phyloP scores from a whole-genome alignment of 176 grass and related monocot species.

The Eragrostis nindensis region DNA sequence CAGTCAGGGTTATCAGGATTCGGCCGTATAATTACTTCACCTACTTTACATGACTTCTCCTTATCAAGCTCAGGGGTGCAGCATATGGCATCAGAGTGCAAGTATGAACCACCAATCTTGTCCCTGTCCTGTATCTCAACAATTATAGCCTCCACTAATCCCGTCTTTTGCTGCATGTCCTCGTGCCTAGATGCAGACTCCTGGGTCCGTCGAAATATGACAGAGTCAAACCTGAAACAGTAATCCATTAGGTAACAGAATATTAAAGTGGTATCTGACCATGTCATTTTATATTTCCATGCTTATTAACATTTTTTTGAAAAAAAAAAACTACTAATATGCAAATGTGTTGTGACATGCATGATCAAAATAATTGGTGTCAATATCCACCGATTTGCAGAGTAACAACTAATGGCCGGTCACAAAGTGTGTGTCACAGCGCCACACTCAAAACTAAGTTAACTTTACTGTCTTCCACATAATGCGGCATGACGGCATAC shows the following conservation, averaged over 20 bases:
- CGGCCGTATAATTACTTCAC: slow-evolving; percentile 92
- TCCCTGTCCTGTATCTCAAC: slow-evolving; percentile 95
- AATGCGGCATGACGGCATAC: not conserved
- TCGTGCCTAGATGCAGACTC: slow-evolving; percentile 67
- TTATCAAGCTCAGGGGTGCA: slow-evolving; percentile 79
- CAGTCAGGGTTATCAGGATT: slow-evolving; percentile 82
- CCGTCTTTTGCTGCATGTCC: slow-evolving; percentile 94
- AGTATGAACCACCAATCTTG: slow-evolving; percentile 89
- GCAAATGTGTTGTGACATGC: slow-evolving; percentile 25
- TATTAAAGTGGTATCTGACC: not conserved
- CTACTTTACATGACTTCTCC: slow-evolving; percentile 71
- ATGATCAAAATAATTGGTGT: slow-evolving; percentile 14
- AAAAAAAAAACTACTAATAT: not conserved
- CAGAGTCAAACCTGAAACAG: slow-evolving; percentile 84
- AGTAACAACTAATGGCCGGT: not conserved
- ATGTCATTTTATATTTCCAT: not conserved
- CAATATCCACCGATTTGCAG: slow-evolving; percentile 10
- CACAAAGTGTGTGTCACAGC: not conserved
- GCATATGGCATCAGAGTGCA: slow-evolving; percentile 91
- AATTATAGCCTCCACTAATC: slow-evolving; percentile 93
- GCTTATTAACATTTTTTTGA: no score
- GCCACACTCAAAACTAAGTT: not conserved
- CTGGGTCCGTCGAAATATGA: slow-evolving; percentile 73
- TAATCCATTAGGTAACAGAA: slow-evolving; percentile 26
- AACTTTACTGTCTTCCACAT: slow-evolving; percentile 13